Evolutionary conservation across 805 yeast species (phyloP).

Genomic region (Candida anglica): DNA sequence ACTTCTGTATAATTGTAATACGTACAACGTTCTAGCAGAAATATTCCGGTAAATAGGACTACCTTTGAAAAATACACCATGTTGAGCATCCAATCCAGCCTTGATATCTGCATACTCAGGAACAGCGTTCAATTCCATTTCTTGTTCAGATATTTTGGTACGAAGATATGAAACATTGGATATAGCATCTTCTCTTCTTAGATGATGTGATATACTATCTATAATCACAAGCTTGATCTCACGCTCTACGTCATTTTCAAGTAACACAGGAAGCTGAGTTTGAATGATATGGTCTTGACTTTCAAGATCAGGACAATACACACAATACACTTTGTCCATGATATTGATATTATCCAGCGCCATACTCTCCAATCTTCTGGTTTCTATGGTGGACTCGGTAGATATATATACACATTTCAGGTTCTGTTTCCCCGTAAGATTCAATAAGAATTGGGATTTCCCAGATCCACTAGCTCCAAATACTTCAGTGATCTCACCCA

Average conservation of each 20-base stretch:
- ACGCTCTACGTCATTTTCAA: conserved; percentile 27
- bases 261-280: conserved; percentile 59
- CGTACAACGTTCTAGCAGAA: conserved; percentile 38
- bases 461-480: conserved; percentile 86
- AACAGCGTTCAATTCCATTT: conserved; percentile 6
- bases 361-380: conserved; percentile 47
- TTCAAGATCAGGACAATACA: conserved; percentile 64
- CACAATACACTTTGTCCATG: conserved; percentile 42
- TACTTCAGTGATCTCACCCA: conserved; percentile 55
- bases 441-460: conserved; percentile 75
- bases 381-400: conserved; percentile 73
- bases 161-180: conserved; percentile 34
- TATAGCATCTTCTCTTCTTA: conserved; percentile 51
- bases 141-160: conserved; percentile 18
- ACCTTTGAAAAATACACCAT: conserved; percentile 17
- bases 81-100: conserved; percentile 12
- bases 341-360: conserved; percentile 5
- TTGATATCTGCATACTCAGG: conserved; percentile 12
- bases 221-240: conserved; percentile 57
- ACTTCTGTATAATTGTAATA: conserved; percentile 40
- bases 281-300: conserved; percentile 68
- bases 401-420: conserved; percentile 55
- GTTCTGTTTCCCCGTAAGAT: conserved; percentile 13
- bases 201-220: conserved; percentile 82
- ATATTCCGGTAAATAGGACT: conserved; percentile 22